phyloP scores from a whole-genome alignment of 208 protist species.

The Leishmania braziliensis region DNA sequence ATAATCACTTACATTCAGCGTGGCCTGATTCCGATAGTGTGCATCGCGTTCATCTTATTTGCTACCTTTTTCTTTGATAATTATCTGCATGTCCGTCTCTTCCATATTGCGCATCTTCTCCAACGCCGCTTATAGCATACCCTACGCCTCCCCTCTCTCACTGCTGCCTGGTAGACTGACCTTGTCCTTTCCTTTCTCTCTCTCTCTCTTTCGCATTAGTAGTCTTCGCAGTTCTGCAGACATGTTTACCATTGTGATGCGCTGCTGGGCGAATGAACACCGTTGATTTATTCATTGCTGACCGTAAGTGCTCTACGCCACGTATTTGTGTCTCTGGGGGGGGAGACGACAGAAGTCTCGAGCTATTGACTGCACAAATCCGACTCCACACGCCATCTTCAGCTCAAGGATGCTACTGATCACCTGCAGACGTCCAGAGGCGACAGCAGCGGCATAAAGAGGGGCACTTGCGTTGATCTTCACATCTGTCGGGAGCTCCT shows the following conservation, averaged over 20 bases:
- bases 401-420: slow-evolving; percentile 59
- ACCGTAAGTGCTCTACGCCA: background rate
- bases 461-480: slow-evolving; percentile 16
- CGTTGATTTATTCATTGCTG: background rate
- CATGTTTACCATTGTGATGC: background rate
- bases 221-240: background rate
- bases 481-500: slow-evolving; percentile 29
- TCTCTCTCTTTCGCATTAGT: background rate
- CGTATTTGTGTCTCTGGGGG: background rate
- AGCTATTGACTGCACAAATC: slow-evolving; percentile 23
- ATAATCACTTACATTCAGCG: slow-evolving; percentile 19
- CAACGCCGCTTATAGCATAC: slow-evolving; percentile 18
- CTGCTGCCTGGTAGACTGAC: background rate
- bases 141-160: background rate
- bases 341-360: no score
- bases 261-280: background rate
- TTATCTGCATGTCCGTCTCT: slow-evolving; percentile 30
- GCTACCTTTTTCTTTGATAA: slow-evolving; percentile 19
- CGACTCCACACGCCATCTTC: slow-evolving; percentile 43
- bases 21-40: slow-evolving; percentile 21
- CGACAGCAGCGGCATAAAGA: slow-evolving; percentile 36
- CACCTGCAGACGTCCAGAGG: slow-evolving; percentile 42
- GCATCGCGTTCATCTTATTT: slow-evolving; percentile 22
- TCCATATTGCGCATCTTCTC: slow-evolving; percentile 26
- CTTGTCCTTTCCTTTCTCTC: background rate